Conservation (phyloP, 768 basidiomycete genomes). For the Collybia nuda region DNA sequence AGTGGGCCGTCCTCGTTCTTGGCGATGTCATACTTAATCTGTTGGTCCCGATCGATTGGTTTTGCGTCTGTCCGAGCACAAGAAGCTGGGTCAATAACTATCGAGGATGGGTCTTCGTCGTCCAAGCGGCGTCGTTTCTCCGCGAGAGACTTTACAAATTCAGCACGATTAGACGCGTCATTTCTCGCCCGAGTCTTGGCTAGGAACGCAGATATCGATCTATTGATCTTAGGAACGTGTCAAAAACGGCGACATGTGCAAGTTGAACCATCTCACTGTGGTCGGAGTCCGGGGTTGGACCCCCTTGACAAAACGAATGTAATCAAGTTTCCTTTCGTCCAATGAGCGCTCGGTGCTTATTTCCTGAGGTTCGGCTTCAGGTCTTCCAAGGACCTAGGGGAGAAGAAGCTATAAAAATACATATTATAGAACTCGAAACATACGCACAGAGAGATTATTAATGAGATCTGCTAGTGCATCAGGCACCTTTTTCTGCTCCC, state of each 20-base stretch:
- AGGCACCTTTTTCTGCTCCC: constrained; percentile 60
- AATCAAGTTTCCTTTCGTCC: constrained; percentile 70
- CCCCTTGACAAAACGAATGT: constrained; percentile 50
- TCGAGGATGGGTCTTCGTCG: constrained; percentile 25
- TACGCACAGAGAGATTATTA: constrained; percentile 49
- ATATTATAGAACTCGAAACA: constrained; percentile 1
- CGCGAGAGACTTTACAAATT: constrained; percentile 63
- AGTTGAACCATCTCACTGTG: constrained; percentile 44
- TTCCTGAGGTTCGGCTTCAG: constrained; percentile 8
- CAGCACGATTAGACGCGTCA: constrained; percentile 73
- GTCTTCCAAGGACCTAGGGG: constrained; percentile 22
- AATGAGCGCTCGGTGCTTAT: constrained; percentile 28
- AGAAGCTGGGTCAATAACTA: constrained; percentile 33
- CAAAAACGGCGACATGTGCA: constrained; percentile 1
- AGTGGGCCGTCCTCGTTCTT: constrained; percentile 81
- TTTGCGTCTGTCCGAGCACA: constrained; percentile 79
- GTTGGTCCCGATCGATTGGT: constrained; percentile 66
- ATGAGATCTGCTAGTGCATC: constrained; percentile 52
- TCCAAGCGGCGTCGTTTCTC: constrained; percentile 50
- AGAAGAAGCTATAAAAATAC: constrained; percentile 1
- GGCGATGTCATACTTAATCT: constrained; percentile 88
- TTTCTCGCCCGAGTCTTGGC: constrained; percentile 71
- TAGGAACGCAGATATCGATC: constrained; percentile 70
- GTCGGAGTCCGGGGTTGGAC: constrained; percentile 51
- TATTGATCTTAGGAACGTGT: constrained; percentile 51